These are phyloP conservation scores for Viola odorata DNA, from an alignment of 345 rosid genomes.

Conservation along the genomic window DNA sequence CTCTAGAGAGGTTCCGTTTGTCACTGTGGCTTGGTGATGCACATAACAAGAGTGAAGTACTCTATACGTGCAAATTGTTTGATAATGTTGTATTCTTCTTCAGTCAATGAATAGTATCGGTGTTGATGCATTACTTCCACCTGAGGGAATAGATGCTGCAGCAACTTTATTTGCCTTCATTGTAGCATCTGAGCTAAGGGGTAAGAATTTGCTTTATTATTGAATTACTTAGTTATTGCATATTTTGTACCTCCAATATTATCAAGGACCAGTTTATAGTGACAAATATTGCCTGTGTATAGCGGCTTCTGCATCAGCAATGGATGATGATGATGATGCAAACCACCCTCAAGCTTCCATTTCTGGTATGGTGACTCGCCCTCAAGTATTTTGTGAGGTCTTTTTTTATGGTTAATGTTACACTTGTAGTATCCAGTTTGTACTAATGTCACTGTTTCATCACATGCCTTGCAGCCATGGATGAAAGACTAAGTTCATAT, in stretches of 20 bases:
- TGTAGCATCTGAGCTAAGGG: slow-evolving; percentile 75
- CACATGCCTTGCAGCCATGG: slow-evolving; percentile 71
- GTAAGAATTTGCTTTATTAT: slow-evolving; percentile 29
- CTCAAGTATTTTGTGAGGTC: slow-evolving; percentile 2
- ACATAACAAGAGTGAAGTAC: too few species aligned
- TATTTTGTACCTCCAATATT: slow-evolving; percentile 18
- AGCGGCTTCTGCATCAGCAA: slow-evolving; percentile 69
- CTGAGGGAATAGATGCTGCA: slow-evolving; percentile 81
- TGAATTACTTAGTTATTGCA: slow-evolving; percentile 9
- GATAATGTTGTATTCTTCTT: slow-evolving; percentile 15
- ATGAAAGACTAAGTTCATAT: slow-evolving; percentile 89
- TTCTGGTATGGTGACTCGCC: slow-evolving; percentile 52
- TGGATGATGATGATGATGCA: slow-evolving; percentile 52
- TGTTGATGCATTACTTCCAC: slow-evolving; percentile 58
- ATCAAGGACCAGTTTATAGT: slow-evolving; percentile 7
- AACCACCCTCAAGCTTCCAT: slow-evolving; percentile 76
- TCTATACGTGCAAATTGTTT: too few species aligned
- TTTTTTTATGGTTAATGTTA: neutral
- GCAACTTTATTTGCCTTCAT: slow-evolving; percentile 74
- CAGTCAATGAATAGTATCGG: slow-evolving; percentile 61
- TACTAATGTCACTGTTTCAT: slow-evolving; percentile 9
- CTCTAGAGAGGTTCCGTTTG: too few species aligned
- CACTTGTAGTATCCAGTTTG: neutral
- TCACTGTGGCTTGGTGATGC: too few species aligned
- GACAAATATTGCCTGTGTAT: neutral